phyloP scores from a whole-genome alignment of 23 red algal species.

The Gracilaria gracilis region DNA sequence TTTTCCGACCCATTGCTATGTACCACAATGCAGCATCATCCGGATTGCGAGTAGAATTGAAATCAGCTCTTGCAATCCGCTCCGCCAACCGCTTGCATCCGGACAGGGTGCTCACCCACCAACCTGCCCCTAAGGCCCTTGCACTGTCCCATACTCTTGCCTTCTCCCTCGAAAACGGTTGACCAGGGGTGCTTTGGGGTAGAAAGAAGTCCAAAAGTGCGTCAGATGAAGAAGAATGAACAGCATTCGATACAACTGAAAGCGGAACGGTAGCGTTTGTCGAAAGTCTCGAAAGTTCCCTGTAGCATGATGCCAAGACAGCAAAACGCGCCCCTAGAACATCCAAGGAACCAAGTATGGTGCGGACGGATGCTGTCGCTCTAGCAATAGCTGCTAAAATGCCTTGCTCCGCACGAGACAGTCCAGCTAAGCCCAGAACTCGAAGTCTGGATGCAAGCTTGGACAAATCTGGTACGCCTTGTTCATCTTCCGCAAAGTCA shows the following conservation, averaged over 20 bases:
- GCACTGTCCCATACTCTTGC: conserved; percentile 51
- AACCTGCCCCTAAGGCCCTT: conserved; percentile 67
- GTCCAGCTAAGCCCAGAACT: conserved; percentile 32
- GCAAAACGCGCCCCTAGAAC: conserved; percentile 49
- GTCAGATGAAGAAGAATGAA: conserved; percentile 75
- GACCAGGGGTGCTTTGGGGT: not conserved
- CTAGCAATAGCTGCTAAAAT: conserved; percentile 50
- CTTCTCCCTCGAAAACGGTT: not conserved
- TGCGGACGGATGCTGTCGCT: conserved; percentile 22
- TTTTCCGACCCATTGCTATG: conserved; percentile 45
- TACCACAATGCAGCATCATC: conserved; percentile 82
- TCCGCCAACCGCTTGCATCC: conserved; percentile 57
- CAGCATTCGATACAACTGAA: conserved; percentile 54
- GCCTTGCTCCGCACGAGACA: conserved; percentile 54
- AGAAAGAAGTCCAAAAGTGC: conserved; percentile 75
- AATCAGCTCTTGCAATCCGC: conserved; percentile 63
- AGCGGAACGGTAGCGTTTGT: conserved; percentile 29
- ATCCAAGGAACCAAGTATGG: conserved; percentile 62
- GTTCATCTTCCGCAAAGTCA: conserved; percentile 9
- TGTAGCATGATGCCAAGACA: conserved; percentile 48
- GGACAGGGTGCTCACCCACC: conserved; percentile 62
- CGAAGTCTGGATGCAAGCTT: conserved; percentile 48
- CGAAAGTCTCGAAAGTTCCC: conserved; percentile 48
- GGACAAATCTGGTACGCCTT: conserved; percentile 21
- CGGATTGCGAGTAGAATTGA: conserved; percentile 40